phyloP scores from a whole-genome alignment of 768 basidiomycete genomes.

The Tylopilus cervinicoccineus region DNA sequence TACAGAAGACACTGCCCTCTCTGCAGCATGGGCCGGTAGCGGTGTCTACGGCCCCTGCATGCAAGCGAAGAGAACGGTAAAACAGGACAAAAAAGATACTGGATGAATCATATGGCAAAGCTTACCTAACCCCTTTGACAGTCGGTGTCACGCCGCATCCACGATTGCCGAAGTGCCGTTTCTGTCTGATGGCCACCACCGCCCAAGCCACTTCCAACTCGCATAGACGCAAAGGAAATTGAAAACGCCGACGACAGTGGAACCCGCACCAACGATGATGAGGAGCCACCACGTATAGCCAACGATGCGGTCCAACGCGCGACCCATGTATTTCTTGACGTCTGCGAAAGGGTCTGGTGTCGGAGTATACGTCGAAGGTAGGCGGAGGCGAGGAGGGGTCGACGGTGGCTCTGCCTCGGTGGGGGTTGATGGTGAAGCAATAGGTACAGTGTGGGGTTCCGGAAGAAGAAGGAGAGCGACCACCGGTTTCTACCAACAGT shows the following conservation, averaged over 20 bases:
- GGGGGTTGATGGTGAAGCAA: constrained; percentile 12
- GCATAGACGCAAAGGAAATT: constrained; percentile 69
- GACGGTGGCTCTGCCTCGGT: constrained; percentile 22
- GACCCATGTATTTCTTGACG: constrained; percentile 63
- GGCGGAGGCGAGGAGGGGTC: constrained; percentile 40
- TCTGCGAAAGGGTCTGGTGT: constrained; percentile 49
- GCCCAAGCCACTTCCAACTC: constrained; percentile 59
- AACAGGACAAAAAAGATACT: not conserved
- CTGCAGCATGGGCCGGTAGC: not conserved
- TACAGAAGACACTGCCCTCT: not conserved
- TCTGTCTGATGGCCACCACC: constrained; percentile 17
- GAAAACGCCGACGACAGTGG: constrained; percentile 61
- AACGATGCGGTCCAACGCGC: constrained; percentile 63
- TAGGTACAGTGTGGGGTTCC: constrained; percentile 27
- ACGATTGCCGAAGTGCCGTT: not conserved
- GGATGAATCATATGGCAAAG: not conserved
- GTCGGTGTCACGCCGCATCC: constrained; percentile 16
- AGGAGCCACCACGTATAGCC: constrained; percentile 81
- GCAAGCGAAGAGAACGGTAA: not conserved
- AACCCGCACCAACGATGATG: constrained; percentile 73
- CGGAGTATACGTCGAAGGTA: constrained; percentile 50
- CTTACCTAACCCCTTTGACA: not conserved
- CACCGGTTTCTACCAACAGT: constrained; percentile 75
- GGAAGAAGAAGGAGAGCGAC: constrained; percentile 69
- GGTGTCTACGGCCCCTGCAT: not conserved